These are phyloP conservation scores for Arthrobotrys entomopaga DNA, from an alignment of 2,329 filamentous ascomycete species.

Conservation along the genomic window DNA sequence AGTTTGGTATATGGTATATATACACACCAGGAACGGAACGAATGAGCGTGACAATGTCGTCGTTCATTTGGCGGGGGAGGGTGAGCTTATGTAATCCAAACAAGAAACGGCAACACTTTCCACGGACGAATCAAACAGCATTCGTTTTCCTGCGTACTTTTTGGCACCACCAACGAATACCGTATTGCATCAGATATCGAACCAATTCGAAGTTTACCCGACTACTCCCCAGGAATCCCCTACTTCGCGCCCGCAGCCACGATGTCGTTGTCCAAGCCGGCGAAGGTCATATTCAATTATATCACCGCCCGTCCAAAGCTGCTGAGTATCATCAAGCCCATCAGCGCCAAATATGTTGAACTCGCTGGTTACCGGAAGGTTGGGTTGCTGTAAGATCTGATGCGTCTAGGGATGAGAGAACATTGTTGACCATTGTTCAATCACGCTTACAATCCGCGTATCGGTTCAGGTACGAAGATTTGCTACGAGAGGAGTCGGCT, in stretches of 20 bases:
- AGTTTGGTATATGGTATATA: too few relatives aligned
- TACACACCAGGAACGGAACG: too few relatives aligned
- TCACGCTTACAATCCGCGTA: not conserved
- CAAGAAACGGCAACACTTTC: not conserved
- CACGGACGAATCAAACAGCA: constrained; percentile 34
- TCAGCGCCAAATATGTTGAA: constrained; percentile 88
- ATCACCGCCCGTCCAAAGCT: constrained; percentile 89
- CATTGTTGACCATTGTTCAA: not conserved
- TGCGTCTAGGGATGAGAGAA: not conserved
- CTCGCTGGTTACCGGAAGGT: constrained; percentile 92
- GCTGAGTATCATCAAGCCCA: constrained; percentile 77
- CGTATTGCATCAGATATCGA: constrained; percentile 2
- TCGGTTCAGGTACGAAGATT: constrained; percentile 81
- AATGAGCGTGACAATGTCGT: too few relatives aligned
- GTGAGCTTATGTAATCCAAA: not conserved
- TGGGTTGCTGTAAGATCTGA: constrained; percentile 78
- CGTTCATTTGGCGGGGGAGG: too few relatives aligned
- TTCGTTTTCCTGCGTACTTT: constrained; percentile 42
- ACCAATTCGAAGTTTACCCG: not conserved
- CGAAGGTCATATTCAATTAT: constrained; percentile 69
- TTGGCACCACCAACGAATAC: constrained; percentile 24
- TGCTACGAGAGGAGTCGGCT: constrained; percentile 93
- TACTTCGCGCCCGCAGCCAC: constrained; percentile 2
- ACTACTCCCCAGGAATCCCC: not conserved
- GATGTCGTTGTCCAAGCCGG: constrained; percentile 30